Evolutionary conservation across 2,329 filamentous ascomycete species (phyloP).

Genomic region (Fusarium protoensiforme): DNA sequence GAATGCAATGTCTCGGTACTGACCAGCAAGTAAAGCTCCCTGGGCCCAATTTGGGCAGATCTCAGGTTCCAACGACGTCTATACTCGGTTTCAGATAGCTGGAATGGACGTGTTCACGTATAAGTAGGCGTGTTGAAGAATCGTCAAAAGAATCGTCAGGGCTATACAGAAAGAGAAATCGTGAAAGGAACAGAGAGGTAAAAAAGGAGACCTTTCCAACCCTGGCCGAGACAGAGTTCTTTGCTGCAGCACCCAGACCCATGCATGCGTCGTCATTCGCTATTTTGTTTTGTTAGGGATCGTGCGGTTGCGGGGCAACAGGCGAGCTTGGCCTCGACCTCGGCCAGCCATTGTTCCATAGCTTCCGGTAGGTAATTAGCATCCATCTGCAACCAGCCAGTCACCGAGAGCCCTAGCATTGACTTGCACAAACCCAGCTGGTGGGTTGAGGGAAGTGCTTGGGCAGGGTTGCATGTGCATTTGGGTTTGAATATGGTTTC

Average conservation of each 20-base stretch:
- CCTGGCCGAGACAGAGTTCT: slow-evolving; percentile 9
- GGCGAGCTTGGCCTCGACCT: slow-evolving; percentile 10
- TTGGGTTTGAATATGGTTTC: neutral
- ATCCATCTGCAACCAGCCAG: neutral
- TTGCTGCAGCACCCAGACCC: slow-evolving; percentile 6
- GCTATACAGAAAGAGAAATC: neutral
- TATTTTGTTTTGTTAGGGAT: slow-evolving; percentile 39
- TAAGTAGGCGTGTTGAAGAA: neutral
- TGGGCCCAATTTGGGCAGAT: slow-evolving; percentile 16
- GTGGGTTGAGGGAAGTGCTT: neutral
- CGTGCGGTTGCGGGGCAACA: slow-evolving; percentile 41
- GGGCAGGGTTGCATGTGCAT: neutral
- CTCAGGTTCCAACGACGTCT: slow-evolving; percentile 1
- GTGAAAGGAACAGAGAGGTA: neutral
- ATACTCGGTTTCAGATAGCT: neutral
- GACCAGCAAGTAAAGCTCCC: slow-evolving; percentile 14
- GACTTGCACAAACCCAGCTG: neutral
- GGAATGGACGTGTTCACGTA: neutral
- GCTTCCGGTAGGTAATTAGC: neutral
- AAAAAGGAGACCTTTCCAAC: neutral
- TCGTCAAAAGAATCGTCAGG: neutral
- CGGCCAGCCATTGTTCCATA: neutral
- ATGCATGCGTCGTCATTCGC: slow-evolving; percentile 36
- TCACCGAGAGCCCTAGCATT: neutral
- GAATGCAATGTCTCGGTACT: slow-evolving; percentile 17